phyloP scores from a whole-genome alignment of 148 eudicot genomes.

The Salicornia ramosissima region DNA sequence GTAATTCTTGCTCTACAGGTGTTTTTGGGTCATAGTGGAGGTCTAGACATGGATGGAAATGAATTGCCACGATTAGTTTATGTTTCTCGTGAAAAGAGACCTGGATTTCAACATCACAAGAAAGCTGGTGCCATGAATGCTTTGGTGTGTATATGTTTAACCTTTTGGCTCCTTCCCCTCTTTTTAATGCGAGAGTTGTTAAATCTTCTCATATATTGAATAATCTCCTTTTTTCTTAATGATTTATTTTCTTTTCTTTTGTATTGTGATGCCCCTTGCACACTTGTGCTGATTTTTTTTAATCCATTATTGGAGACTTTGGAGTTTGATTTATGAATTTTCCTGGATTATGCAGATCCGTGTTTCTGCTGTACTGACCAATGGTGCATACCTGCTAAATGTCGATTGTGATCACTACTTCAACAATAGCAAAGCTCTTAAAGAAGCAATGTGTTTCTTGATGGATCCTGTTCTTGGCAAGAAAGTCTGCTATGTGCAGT shows the following conservation, averaged over 20 bases:
- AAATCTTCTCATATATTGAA: background rate
- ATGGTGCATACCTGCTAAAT: slow-evolving; percentile 87
- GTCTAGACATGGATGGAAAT: slow-evolving; percentile 94
- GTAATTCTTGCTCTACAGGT: slow-evolving; percentile 44
- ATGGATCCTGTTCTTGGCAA: slow-evolving; percentile 90
- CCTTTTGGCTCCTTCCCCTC: background rate
- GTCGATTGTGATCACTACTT: slow-evolving; percentile 99
- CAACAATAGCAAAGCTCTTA: slow-evolving; percentile 89
- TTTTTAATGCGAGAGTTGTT: background rate
- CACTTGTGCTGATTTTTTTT: background rate
- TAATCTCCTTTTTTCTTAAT: background rate
- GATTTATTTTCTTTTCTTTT: background rate
- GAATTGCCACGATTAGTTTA: slow-evolving; percentile 91
- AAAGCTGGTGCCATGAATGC: slow-evolving; percentile 99
- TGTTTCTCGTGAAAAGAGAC: slow-evolving; percentile 99
- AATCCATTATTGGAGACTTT: background rate
- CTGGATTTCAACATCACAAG: slow-evolving; percentile 99
- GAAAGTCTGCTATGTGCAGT: slow-evolving; percentile 93
- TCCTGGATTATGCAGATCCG: slow-evolving; percentile 59
- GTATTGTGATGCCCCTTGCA: background rate
- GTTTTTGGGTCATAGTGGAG: slow-evolving; percentile 93
- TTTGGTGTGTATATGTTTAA: slow-evolving; percentile 48
- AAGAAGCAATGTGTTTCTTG: slow-evolving; percentile 98
- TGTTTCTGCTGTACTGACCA: slow-evolving; percentile 95
- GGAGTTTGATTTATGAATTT: slow-evolving; percentile 1